Conservation (phyloP, 2,329 filamentous ascomycete genomes). For the Phaeosphaeria sp. region DNA sequence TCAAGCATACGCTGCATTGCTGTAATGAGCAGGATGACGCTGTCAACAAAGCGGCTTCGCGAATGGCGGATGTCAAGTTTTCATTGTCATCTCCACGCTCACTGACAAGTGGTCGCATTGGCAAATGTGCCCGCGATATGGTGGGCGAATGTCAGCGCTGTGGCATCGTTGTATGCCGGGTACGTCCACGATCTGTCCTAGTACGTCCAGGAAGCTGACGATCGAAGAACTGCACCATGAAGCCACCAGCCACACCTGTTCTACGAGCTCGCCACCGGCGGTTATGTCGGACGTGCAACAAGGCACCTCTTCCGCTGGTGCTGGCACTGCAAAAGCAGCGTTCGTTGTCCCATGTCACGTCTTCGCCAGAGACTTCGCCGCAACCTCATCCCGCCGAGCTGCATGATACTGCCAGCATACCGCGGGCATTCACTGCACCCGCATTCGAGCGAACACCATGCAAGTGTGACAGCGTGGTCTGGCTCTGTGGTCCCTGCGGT, state of each 20-base stretch:
- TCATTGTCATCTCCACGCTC: constrained; percentile 22
- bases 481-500: constrained; percentile 87
- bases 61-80: neutral
- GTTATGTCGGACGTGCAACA: constrained; percentile 77
- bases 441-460: constrained; percentile 64
- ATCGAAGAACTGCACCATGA: constrained; percentile 83
- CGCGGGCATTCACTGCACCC: constrained; percentile 51
- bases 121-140: constrained; percentile 84
- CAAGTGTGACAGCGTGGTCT: constrained; percentile 69
- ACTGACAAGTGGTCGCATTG: constrained; percentile 70
- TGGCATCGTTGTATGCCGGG: constrained; percentile 78
- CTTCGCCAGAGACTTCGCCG: constrained; percentile 32
- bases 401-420: constrained; percentile 8
- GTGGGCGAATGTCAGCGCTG: constrained; percentile 84
- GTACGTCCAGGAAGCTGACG: constrained; percentile 20
- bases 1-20: constrained; percentile 80
- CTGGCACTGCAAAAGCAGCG: constrained; percentile 32
- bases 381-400: constrained; percentile 22
- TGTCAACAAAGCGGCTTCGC: constrained; percentile 59
- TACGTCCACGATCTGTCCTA: constrained; percentile 54
- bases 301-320: constrained; percentile 70
- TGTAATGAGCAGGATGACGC: constrained; percentile 68
- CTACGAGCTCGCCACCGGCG: constrained; percentile 80
- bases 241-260: constrained; percentile 72
- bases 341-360: constrained; percentile 26